Percentiles rank a stretch among this genome's conserved stretches.
Evolutionary conservation across 768 basidiomycete genomes (phyloP).

Genomic region (Phylloporus sp.): DNA sequence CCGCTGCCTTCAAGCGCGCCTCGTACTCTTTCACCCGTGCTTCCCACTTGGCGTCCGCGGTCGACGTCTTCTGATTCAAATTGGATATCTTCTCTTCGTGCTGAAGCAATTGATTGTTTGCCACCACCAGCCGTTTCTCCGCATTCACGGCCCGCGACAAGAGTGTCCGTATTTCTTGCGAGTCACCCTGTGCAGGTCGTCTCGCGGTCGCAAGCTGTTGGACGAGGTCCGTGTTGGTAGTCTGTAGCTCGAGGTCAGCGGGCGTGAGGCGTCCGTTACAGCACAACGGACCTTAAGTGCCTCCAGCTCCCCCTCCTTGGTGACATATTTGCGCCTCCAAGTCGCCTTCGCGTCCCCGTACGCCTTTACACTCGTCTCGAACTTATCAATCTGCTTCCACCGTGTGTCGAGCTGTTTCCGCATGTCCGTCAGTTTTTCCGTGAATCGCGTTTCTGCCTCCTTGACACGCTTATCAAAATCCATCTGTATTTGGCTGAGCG

Average conservation of each 20-base stretch:
- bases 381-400: slow-evolving; percentile 91
- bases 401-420: slow-evolving; percentile 82
- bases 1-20: slow-evolving; percentile 68
- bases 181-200: slow-evolving; percentile 53
- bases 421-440: slow-evolving; percentile 72
- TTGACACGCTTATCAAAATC: slow-evolving; percentile 85
- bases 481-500: slow-evolving; percentile 75
- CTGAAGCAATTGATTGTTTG: slow-evolving; percentile 76
- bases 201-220: slow-evolving; percentile 61
- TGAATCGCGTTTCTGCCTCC: slow-evolving; percentile 67
- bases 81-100: slow-evolving; percentile 81
- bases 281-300: slow-evolving; percentile 61
- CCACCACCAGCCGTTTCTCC: slow-evolving; percentile 80
- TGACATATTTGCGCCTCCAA: slow-evolving; percentile 78
- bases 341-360: slow-evolving; percentile 74
- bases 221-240: slow-evolving; percentile 68
- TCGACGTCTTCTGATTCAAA: slow-evolving; percentile 65
- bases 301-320: slow-evolving; percentile 88
- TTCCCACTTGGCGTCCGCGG: slow-evolving; percentile 88
- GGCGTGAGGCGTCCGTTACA: neutral
- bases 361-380: slow-evolving; percentile 79
- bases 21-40: slow-evolving; percentile 94
- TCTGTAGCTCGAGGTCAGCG: slow-evolving; percentile 34
- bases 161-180: slow-evolving; percentile 67
- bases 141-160: slow-evolving; percentile 74